Evolutionary conservation across 2,329 filamentous ascomycete genomes (phyloP), one percentile per base, ranked within the genome.

Genomic region (Nigrospora oryzae): DNA sequence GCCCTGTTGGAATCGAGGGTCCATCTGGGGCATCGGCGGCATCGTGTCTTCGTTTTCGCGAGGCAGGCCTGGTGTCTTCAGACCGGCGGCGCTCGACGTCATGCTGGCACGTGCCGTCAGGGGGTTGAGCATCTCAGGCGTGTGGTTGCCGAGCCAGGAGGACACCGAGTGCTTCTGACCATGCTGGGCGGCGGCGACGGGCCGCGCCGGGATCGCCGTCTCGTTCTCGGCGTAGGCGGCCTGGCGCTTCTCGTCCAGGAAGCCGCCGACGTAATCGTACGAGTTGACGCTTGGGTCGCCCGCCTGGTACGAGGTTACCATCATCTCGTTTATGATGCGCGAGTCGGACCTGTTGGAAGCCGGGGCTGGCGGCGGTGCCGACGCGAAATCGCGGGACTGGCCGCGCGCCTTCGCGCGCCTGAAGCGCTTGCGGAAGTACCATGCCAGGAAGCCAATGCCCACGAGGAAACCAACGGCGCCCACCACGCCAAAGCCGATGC

Each of bases 281-380:
- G 28, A 36, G 38, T 7, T 42, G 28, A 8, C 11, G 2, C 28
- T 19, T 12, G 30, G 17, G 2, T 23, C 32, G 23, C 32, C 42
- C 33, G 36, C 36, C 8, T 36, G 42, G 19, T 48, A 48, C 0
- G 32, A 43, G 4, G 34, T 35, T 11, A 14, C 19, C 40, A 48
- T 48, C 36, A 48, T 33, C 4, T 45, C 39, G 13, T 45, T 37
- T 40, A 48, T 38, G 17, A 41, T 41, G 17, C 46, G 36, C 14
- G 41, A 38, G 36, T 48, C 40, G 4, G 46, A 45, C 37, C 40
- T 14, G 19, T 14, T 28, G 33, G 36, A 15, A n/a, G 40, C 38
- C 45, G 23, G 10, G 11, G 36, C 35, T 23, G 11, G 40, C 15
- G 30, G 40, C 35, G n/a, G 39, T 15, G 7, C 11, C 44, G 16